Evolutionary conservation across 2,329 filamentous ascomycete species (phyloP).

Genomic region (Aschersonia sp.): DNA sequence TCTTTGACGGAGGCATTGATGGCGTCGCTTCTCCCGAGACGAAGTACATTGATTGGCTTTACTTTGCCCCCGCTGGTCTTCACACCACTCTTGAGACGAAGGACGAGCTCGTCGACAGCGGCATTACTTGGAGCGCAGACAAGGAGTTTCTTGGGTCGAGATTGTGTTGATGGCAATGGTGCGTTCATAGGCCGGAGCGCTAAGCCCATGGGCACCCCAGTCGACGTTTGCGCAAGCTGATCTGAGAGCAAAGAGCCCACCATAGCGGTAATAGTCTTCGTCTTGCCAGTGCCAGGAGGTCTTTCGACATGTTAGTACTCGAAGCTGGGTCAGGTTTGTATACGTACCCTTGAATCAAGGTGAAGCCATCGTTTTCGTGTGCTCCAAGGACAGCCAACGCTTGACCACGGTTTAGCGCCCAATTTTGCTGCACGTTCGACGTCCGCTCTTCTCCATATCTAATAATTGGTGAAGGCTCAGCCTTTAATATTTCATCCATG

Average conservation of each 20-base stretch:
- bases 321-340: background rate
- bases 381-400: conserved; percentile 85
- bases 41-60: conserved; percentile 73
- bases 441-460: conserved; percentile 65
- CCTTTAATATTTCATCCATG: conserved; percentile 79
- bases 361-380: conserved; percentile 92
- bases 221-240: conserved; percentile 18
- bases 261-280: conserved; percentile 94
- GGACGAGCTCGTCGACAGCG: conserved; percentile 88
- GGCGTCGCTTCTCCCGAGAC: conserved; percentile 78
- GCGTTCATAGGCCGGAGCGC: conserved; percentile 14
- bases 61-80: conserved; percentile 59
- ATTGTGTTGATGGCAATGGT: conserved; percentile 11
- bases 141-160: conserved; percentile 62
- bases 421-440: conserved; percentile 55
- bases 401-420: conserved; percentile 77
- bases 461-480: conserved; percentile 79
- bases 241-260: conserved; percentile 60
- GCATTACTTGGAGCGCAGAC: conserved; percentile 98
- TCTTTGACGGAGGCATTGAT: conserved; percentile 83
- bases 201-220: conserved; percentile 16
- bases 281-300: conserved; percentile 93
- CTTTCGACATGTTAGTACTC: conserved; percentile 27
- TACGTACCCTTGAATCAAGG: conserved; percentile 72
- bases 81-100: conserved; percentile 79